phyloP scores from a whole-genome alignment of 164 flowering plant species.

The Sextonia rubra region DNA sequence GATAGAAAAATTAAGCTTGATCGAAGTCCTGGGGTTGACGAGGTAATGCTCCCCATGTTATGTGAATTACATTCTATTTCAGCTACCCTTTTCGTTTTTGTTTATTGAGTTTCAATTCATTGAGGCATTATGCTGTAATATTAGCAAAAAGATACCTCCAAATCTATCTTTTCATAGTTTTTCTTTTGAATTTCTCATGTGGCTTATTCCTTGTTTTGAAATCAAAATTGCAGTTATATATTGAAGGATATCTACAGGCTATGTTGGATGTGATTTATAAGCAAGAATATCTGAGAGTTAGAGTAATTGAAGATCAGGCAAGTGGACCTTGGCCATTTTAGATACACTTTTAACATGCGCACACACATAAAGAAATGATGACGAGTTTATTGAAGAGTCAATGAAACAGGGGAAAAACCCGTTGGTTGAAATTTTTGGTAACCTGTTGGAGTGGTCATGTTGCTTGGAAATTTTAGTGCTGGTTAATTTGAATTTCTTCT shows the following conservation, averaged over 20 bases:
- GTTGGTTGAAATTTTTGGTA: neutral
- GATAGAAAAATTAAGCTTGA: constrained; percentile 86
- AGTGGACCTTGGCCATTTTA: neutral
- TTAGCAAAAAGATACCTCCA: neutral
- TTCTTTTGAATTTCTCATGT: neutral
- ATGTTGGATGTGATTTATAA: constrained; percentile 83
- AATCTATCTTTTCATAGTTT: constrained; percentile 1
- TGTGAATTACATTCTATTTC: neutral
- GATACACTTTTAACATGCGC: neutral
- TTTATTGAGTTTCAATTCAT: neutral
- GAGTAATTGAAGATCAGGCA: constrained; percentile 84
- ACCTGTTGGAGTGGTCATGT: neutral
- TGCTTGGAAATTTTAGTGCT: neutral
- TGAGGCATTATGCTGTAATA: neutral
- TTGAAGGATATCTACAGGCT: constrained; percentile 96
- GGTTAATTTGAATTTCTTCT: neutral
- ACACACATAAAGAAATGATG: neutral
- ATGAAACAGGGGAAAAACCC: neutral
- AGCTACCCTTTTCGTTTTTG: neutral
- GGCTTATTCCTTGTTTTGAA: constrained; percentile 6
- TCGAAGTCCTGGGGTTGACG: constrained; percentile 79
- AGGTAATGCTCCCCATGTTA: constrained; percentile 42
- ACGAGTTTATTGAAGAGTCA: no score
- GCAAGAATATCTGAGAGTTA: constrained; percentile 89
- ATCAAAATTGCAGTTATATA: constrained; percentile 60